Conservation (phyloP, 1,284 basidiomycete genomes). For the Thecaphora thlaspeos region DNA sequence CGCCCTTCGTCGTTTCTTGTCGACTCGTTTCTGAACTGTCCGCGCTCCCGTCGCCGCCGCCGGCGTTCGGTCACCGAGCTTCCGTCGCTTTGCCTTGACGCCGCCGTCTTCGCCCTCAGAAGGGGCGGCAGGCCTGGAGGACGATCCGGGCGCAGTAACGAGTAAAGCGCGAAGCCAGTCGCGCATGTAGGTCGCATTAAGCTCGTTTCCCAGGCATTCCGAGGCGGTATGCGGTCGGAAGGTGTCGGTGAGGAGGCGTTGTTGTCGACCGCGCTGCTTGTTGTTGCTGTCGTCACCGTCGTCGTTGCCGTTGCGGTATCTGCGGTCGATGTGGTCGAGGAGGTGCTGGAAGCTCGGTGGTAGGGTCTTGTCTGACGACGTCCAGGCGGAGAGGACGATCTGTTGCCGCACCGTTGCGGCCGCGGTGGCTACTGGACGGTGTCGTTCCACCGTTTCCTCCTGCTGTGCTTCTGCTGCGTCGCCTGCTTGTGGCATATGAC, state of each 20-base stretch:
- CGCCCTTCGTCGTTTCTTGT: not conserved
- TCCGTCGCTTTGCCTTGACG: conserved; percentile 3
- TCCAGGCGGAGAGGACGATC: too few species aligned
- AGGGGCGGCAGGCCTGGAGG: conserved; percentile 3
- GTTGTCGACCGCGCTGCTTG: too few species aligned
- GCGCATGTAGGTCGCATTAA: conserved; percentile 18
- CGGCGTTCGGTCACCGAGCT: conserved; percentile 1
- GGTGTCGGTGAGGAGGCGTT: conserved; percentile 25
- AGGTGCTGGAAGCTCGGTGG: too few species aligned
- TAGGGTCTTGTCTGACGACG: too few species aligned
- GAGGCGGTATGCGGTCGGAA: conserved; percentile 20
- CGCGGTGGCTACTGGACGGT: too few species aligned
- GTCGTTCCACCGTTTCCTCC: too few species aligned
- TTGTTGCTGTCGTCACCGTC: too few species aligned
- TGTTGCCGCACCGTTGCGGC: too few species aligned
- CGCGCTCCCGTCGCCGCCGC: conserved; percentile 3
- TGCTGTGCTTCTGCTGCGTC: too few species aligned
- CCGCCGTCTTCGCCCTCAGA: not conserved
- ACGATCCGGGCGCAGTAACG: conserved; percentile 14
- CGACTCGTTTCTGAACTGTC: not conserved
- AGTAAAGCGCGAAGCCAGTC: conserved; percentile 41
- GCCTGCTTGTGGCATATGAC: too few species aligned
- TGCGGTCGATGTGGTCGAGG: too few species aligned
- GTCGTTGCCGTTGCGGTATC: too few species aligned
- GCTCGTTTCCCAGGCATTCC: conserved; percentile 29